A percentile compares a stretch with the other conserved stretches of the same genome.
Evolutionary conservation across 1,284 basidiomycete species (phyloP).

Genomic region (Moesziomyces sp.): DNA sequence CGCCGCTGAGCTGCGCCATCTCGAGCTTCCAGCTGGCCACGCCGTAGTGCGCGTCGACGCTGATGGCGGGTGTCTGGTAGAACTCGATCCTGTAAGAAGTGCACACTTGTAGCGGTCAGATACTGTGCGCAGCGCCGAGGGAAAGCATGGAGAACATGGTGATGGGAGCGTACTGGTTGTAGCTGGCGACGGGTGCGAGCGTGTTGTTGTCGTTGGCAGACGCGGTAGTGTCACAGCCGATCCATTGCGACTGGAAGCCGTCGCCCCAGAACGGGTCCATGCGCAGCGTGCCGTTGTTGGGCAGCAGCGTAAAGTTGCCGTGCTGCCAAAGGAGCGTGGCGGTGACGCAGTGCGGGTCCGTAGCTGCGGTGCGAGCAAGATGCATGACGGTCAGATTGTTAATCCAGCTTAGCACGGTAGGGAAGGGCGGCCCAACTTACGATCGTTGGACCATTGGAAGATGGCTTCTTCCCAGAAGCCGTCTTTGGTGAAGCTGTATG

Average conservation of each 20-base stretch:
- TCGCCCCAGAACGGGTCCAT: constrained; percentile 33
- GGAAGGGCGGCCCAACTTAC: constrained; percentile 4
- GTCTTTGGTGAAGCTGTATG: constrained; percentile 26
- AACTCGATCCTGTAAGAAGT: constrained; percentile 5
- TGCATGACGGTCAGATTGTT: too few relatives aligned
- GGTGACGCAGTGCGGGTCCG: constrained; percentile 19
- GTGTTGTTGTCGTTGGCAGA: constrained; percentile 29
- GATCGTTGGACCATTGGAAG: constrained; percentile 22
- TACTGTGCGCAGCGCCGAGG: too few relatives aligned
- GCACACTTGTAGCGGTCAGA: too few relatives aligned
- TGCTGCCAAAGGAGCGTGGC: constrained; percentile 28
- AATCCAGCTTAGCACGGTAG: too few relatives aligned
- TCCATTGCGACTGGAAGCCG: constrained; percentile 30
- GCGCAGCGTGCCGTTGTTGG: constrained; percentile 28
- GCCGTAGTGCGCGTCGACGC: constrained; percentile 18
- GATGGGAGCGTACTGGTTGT: constrained; percentile 14
- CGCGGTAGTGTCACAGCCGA: constrained; percentile 24
- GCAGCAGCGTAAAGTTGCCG: constrained; percentile 25
- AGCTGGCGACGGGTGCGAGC: constrained; percentile 20
- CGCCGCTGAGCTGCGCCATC: constrained; percentile 29
- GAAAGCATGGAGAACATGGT: too few relatives aligned
- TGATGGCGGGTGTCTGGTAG: constrained; percentile 18
- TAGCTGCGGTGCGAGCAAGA: constrained; percentile 6
- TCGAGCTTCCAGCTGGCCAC: constrained; percentile 19
- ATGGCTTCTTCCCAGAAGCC: constrained; percentile 29